Conservation (phyloP, 2,329 filamentous ascomycete genomes). For the Aspergillus caelatus region DNA sequence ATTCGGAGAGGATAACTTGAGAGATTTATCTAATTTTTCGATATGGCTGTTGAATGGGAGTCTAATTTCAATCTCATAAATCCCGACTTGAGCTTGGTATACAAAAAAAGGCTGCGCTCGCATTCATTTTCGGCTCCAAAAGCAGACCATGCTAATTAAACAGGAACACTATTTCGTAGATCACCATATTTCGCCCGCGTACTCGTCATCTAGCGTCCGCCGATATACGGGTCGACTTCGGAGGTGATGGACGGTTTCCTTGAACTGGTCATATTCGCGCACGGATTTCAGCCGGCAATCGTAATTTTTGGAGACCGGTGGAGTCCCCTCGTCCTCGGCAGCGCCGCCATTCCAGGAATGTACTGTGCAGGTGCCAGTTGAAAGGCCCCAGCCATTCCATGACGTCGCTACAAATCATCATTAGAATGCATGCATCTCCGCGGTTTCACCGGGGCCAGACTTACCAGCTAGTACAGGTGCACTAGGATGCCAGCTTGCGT, state of each 20-base stretch:
- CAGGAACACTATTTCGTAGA: background rate
- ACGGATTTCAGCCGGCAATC: slow-evolving; percentile 60
- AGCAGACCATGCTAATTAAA: background rate
- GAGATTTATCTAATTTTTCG: background rate
- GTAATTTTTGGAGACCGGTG: slow-evolving; percentile 61
- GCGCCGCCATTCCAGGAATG: slow-evolving; percentile 75
- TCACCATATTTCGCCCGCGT: slow-evolving; percentile 14
- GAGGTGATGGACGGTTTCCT: slow-evolving; percentile 17
- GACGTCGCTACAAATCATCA: slow-evolving; percentile 64
- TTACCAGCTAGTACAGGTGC: slow-evolving; percentile 75
- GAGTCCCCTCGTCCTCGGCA: slow-evolving; percentile 65
- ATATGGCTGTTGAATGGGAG: background rate
- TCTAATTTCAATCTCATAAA: background rate
- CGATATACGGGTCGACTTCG: slow-evolving; percentile 21
- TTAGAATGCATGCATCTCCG: background rate
- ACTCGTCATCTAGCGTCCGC: slow-evolving; percentile 8
- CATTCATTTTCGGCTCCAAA: background rate
- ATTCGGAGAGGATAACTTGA: background rate
- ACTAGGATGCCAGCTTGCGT: slow-evolving; percentile 88
- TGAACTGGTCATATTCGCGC: slow-evolving; percentile 46
- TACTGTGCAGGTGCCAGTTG: slow-evolving; percentile 73
- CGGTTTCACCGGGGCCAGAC: slow-evolving; percentile 22
- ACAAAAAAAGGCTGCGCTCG: background rate
- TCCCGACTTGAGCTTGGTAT: background rate
- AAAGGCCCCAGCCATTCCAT: slow-evolving; percentile 77